phyloP scores from a whole-genome alignment of 176 grass and related monocot species.

The Elaeis guineensis region DNA sequence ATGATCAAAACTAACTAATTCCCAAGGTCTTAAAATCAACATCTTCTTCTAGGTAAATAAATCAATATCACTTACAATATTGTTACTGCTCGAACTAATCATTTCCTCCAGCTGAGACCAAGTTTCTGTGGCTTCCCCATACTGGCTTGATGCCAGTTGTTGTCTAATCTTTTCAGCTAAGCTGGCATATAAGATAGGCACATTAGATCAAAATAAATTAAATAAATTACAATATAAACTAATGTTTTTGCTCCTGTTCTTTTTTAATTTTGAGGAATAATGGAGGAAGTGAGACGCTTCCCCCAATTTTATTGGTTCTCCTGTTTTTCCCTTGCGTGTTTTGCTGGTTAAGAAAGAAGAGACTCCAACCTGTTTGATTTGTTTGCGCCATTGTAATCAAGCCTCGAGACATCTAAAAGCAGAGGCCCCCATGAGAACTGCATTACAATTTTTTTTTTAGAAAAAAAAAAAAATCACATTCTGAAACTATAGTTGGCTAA shows the following conservation, averaged over 20 bases:
- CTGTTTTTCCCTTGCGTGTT: no score
- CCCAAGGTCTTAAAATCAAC: no score
- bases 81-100: slow-evolving; percentile 30
- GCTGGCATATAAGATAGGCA: slow-evolving; percentile 4
- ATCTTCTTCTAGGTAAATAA: background rate
- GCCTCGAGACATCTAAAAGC: slow-evolving; percentile 57
- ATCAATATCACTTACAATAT: slow-evolving; percentile 25
- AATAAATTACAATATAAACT: background rate
- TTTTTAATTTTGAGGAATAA: no score
- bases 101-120: slow-evolving; percentile 46
- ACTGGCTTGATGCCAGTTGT: slow-evolving; percentile 28
- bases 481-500: no score
- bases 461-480: background rate
- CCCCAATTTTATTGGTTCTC: no score
- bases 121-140: slow-evolving; percentile 32
- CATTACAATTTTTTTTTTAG: background rate
- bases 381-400: slow-evolving; percentile 43
- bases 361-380: slow-evolving; percentile 30
- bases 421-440: slow-evolving; percentile 66
- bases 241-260: no score
- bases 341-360: background rate
- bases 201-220: background rate
- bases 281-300: no score
- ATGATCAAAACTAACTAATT: no score
- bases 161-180: slow-evolving; percentile 44